Evolutionary conservation across 306 rosid genomes (phyloP), one percentile per base, ranked within the genome.

Genomic region (Aeschynomene evenia): DNA sequence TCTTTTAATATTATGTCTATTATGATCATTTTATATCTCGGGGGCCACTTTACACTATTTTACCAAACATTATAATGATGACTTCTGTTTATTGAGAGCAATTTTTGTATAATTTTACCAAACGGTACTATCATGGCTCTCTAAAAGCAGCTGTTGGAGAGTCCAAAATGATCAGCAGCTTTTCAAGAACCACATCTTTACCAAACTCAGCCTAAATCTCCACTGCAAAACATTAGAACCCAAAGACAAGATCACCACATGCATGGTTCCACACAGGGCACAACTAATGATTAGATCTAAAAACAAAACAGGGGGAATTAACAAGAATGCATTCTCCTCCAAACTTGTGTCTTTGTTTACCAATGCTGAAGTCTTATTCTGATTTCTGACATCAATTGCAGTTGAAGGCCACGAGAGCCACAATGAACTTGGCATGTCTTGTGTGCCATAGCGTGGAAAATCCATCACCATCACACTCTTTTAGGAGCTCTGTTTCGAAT

Each of bases 381-480:
- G n/a, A n/a, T 71, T 80, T 61, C 29, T 52, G 26, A 53, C 56
- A 29, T 61, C 43, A 74, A 13, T 75, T 52, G 59, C 84, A 74
- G 81, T 68, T 68, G 75, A 68, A 80, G 79, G 66, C 68, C 16
- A 45, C 21, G 57, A 36, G 62, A 70, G 64, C 60, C 70, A 80
- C 51, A 48, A 91, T 91, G 97, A 91, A 92, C 56, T 74, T 91
- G 67, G 89, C 92, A 61, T 91, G 97, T 69, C 92, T 91, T 71
- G 92, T 85, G 61, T 88, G 97, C 79, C 93, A 82, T 59, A 78
- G 87, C 48, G 95, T 86, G 70, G 97, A 91, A 72, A 91, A 91
- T 77, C 97, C 89, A 10, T 88, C 96, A 26, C 97, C 96, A 6
- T 86, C 96, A 5, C 95, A 86, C 85, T 91, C 97, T 20, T 85